These are phyloP conservation scores for Hysterangium stoloniferum DNA, from an alignment of 768 basidiomycete species.

Conservation along the genomic window DNA sequence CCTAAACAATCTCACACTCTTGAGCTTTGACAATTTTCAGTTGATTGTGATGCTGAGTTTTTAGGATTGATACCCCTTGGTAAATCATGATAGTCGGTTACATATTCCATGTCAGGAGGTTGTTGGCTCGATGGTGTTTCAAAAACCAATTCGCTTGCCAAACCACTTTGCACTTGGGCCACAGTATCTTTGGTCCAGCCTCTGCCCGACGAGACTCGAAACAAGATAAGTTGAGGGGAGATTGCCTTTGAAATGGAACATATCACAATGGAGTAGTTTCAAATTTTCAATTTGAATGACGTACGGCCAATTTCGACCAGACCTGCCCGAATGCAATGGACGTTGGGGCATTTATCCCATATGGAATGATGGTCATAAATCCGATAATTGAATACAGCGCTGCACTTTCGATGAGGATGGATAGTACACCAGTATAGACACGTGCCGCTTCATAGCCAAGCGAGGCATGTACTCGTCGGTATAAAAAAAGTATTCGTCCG, in stretches of 20 bases:
- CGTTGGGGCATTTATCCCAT: neutral
- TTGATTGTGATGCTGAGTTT: too few relatives aligned
- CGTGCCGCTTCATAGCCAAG: neutral
- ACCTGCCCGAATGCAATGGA: conserved; percentile 32
- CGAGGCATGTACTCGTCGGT: neutral
- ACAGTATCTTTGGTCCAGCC: conserved; percentile 11
- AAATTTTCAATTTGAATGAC: conserved; percentile 20
- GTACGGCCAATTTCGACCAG: conserved; percentile 35
- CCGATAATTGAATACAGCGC: conserved; percentile 21
- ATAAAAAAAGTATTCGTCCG: neutral
- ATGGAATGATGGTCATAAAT: neutral
- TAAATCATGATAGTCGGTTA: too few relatives aligned
- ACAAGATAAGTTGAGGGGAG: conserved; percentile 28
- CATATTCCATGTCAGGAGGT: too few relatives aligned
- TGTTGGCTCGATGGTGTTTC: too few relatives aligned
- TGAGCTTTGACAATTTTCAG: too few relatives aligned
- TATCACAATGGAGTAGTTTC: neutral
- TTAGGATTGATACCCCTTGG: too few relatives aligned
- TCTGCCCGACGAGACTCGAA: conserved; percentile 27
- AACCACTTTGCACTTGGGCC: too few relatives aligned
- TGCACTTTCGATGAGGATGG: conserved; percentile 12
- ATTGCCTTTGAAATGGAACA: conserved; percentile 21
- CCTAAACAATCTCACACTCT: too few relatives aligned
- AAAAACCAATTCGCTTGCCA: too few relatives aligned
- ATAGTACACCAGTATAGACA: neutral